Base-by-base conservation (phyloP, 2,329 filamentous ascomycete species). In the Neopestalotiopsis rosae region DNA sequence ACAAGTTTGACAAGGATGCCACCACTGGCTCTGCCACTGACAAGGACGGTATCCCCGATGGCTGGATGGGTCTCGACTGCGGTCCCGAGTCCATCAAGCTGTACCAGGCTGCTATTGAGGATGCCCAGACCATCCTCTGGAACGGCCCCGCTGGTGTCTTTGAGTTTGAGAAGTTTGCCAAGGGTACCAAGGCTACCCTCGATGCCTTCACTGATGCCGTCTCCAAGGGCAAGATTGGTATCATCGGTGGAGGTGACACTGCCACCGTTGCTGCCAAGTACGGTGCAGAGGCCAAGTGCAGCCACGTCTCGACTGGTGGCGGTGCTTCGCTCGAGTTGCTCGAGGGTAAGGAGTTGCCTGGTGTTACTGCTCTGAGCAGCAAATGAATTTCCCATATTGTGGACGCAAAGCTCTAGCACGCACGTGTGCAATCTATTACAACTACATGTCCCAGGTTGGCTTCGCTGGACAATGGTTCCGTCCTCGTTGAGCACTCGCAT, bases 251-350 rank as follows among this genome's bases (percentile, higher is more conserved):
- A 82, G 96, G 96, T 83, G 96, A 99, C 84, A 99, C 96, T 65
- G 96, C 96, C 65, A 99, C 96, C 70, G 96, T 98, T 62, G 96
- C 96, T 67, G 95, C 95, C 82, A 98, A 99, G 88, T 99, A 97
- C 82, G 91, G 61, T 67, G 95, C 94, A 72, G 96, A 99, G 88
- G 91, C 94, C 84, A 97, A 98, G 90, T 89, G 98, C 79, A 98
- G 94, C 87, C 96, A 99, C 86, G 96, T 99, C 72, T 97, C 94
- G 65, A 99, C 96, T 40, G 96, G 96, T 76, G 96, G 96, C 79
- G 96, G 96, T 85, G 96, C 96, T 74, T 95, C 92, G 76, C 87
- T 99, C 79, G 96, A 99, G 88, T 87, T 99, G 77, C 90, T 99
- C 72, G 96, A 99, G 89, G 96, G 96, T 84, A 99, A 99, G 90